A percentile compares a stretch with the other conserved stretches of the same genome.
These are phyloP conservation scores for Hypoxylon lenormandii DNA, from an alignment of 495 filamentous ascomycete species.

Conservation along the genomic window DNA sequence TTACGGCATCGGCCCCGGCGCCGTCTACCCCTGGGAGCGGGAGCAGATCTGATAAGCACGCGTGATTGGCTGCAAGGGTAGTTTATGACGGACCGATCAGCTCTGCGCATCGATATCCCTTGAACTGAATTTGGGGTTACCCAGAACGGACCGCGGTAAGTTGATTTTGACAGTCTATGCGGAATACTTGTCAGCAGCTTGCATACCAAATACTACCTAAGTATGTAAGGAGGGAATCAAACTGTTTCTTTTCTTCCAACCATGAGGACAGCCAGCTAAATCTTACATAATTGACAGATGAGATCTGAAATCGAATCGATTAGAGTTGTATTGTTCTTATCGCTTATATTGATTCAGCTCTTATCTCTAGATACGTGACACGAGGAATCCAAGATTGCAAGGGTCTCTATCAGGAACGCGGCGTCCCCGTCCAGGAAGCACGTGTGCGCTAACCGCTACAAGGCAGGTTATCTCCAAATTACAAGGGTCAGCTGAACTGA, in stretches of 20 bases:
- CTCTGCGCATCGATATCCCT: conserved; percentile 9
- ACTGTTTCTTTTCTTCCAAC: no score
- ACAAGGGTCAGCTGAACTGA: conserved; percentile 17
- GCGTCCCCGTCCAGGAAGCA: conserved; percentile 18
- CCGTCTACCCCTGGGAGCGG: conserved; percentile 10
- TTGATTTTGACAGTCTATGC: no score
- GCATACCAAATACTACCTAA: no score
- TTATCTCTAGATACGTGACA: conserved; percentile 31
- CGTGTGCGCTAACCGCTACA: conserved; percentile 27
- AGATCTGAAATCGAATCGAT: no score
- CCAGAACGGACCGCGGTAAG: no score
- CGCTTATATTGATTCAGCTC: no score
- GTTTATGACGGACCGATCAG: conserved; percentile 13
- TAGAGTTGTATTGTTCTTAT: no score
- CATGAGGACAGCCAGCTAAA: no score
- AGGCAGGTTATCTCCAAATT: conserved; percentile 29
- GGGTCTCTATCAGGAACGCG: conserved; percentile 21
- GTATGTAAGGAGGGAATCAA: no score
- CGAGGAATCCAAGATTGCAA: conserved; percentile 2
- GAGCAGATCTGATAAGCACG: conserved; percentile 3
- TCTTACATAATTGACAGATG: no score
- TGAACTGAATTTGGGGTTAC: background rate
- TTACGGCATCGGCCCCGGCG: conserved; percentile 27
- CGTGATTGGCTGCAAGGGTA: conserved; percentile 19
- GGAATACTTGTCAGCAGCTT: no score